These are phyloP conservation scores for Stylosanthes scabra DNA, from an alignment of 331 rosid genomes.

Conservation along the genomic window DNA sequence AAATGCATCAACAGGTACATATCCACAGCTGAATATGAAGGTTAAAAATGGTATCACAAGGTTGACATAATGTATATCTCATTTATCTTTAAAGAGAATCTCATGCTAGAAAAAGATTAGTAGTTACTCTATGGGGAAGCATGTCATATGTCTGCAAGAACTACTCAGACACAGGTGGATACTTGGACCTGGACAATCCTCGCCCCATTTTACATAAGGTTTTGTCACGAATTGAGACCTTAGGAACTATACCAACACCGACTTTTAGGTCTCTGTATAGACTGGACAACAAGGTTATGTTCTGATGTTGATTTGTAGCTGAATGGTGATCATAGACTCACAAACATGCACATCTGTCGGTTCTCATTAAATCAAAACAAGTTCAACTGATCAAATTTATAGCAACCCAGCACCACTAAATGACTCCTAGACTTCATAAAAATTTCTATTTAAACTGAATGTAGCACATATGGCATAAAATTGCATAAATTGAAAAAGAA, in stretches of 20 bases:
- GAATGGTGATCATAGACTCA: constrained; percentile 27
- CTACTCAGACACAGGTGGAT: background rate
- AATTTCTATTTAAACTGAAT: constrained; percentile 12
- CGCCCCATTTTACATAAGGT: constrained; percentile 5
- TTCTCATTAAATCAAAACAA: background rate
- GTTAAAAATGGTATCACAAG: constrained; percentile 14
- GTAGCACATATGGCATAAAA: constrained; percentile 14
- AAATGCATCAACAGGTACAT: background rate
- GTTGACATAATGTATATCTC: constrained; percentile 7
- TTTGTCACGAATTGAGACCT: constrained; percentile 4
- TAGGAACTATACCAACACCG: constrained; percentile 5
- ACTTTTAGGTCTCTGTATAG: constrained; percentile 6
- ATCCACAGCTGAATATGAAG: constrained; percentile 13
- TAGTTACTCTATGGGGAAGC: constrained; percentile 22
- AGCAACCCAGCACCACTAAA: constrained; percentile 29
- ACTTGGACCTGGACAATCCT: too few relatives aligned
- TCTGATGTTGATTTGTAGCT: constrained; percentile 11
- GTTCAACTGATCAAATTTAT: constrained; percentile 6
- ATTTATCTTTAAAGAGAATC: constrained; percentile 3
- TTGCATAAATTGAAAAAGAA: constrained; percentile 18
- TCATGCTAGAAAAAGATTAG: constrained; percentile 12
- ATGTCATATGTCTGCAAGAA: constrained; percentile 32
- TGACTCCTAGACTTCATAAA: constrained; percentile 27
- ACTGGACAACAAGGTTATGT: background rate
- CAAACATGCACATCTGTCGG: background rate